Conservation (phyloP, 208 protist genomes). For the Entamoeba invadens region DNA sequence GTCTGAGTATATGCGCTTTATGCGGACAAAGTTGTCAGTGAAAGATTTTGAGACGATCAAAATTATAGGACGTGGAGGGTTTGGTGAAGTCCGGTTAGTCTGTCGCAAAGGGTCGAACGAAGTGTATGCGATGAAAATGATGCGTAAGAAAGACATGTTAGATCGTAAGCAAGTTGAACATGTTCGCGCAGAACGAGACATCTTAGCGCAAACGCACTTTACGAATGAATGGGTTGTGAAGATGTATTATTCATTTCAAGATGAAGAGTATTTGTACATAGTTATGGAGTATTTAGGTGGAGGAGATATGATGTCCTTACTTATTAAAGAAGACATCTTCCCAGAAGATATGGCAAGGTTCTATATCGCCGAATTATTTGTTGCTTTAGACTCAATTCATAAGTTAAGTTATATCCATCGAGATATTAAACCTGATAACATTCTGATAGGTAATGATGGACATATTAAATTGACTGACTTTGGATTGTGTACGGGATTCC, state of each 20-base stretch:
- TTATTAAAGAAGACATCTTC: constrained; percentile 47
- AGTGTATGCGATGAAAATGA: constrained; percentile 65
- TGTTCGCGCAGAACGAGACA: constrained; percentile 39
- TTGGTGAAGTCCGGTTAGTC: constrained; percentile 63
- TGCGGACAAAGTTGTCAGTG: constrained; percentile 42
- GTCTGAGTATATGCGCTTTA: constrained; percentile 45
- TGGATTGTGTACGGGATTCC: constrained; percentile 27
- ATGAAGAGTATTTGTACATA: constrained; percentile 49
- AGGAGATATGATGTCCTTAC: constrained; percentile 53
- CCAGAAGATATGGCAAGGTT: constrained; percentile 45
- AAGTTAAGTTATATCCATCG: constrained; percentile 42
- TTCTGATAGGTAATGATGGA: constrained; percentile 26
- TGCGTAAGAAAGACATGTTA: constrained; percentile 63
- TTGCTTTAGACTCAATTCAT: constrained; percentile 48
- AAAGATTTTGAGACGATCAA: constrained; percentile 60
- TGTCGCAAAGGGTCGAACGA: constrained; percentile 50
- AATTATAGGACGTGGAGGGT: constrained; percentile 66
- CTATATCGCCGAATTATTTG: constrained; percentile 48
- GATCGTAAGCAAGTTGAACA: constrained; percentile 56
- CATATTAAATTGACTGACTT: constrained; percentile 46
- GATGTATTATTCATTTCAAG: constrained; percentile 50
- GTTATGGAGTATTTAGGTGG: constrained; percentile 56
- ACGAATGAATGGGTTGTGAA: constrained; percentile 46
- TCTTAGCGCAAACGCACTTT: constrained; percentile 28
- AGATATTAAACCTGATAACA: constrained; percentile 42